Conservation (phyloP, 2,329 filamentous ascomycete species). For the Septoria linicola region DNA sequence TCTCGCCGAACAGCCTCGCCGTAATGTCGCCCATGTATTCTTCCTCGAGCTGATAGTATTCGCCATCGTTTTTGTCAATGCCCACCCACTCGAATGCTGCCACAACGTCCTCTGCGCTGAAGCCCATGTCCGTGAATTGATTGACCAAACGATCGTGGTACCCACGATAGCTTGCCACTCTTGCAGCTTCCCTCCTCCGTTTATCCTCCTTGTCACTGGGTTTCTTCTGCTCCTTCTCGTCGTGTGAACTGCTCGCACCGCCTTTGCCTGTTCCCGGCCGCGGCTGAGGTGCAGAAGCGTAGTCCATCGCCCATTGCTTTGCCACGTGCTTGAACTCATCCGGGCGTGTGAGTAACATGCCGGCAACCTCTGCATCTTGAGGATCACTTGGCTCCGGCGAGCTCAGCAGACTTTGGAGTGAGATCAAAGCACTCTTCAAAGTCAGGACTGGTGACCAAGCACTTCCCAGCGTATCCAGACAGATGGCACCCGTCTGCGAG, state of each 20-base stretch:
- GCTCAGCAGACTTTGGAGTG: conserved; percentile 87
- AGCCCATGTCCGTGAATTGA: conserved; percentile 86
- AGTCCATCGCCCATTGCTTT: conserved; percentile 82
- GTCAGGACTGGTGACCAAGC: conserved; percentile 96
- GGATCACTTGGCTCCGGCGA: conserved; percentile 94
- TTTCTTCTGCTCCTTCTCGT: conserved; percentile 45
- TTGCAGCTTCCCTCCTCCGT: conserved; percentile 53
- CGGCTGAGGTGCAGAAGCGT: conserved; percentile 71
- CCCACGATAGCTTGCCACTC: conserved; percentile 68
- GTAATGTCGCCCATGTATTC: conserved; percentile 90
- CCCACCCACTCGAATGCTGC: conserved; percentile 77
- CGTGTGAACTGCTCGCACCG: conserved; percentile 30
- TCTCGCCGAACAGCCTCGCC: conserved; percentile 76
- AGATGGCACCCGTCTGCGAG: conserved; percentile 79
- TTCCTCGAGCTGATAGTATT: conserved; percentile 84
- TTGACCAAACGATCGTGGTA: conserved; percentile 83
- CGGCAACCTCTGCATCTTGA: conserved; percentile 92
- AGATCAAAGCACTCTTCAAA: conserved; percentile 91
- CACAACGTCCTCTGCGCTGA: conserved; percentile 82
- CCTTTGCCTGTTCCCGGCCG: conserved; percentile 49
- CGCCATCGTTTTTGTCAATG: conserved; percentile 73
- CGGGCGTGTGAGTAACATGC: conserved; percentile 78
- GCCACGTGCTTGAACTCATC: conserved; percentile 78
- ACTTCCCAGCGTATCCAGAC: conserved; percentile 82
- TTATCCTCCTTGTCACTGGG: conserved; percentile 55